Evolutionary conservation across 2,329 filamentous ascomycete genomes (phyloP).

Genomic region (Alternaria sp.): DNA sequence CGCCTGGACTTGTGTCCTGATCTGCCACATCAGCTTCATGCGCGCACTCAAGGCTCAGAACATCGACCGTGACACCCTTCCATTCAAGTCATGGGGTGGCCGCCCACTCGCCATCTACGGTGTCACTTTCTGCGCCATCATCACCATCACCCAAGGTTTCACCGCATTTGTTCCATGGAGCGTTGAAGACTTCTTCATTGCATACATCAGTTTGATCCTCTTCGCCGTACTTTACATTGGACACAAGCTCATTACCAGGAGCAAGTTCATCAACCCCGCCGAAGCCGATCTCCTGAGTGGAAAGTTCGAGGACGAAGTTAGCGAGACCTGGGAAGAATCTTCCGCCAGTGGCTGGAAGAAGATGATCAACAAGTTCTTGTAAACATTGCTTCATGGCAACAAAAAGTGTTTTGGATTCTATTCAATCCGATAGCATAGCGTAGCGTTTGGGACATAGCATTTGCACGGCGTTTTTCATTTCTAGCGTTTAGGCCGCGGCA

Average conservation of each 20-base stretch:
- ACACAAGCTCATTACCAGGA: slow-evolving; percentile 58
- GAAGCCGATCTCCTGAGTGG: slow-evolving; percentile 54
- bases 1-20: slow-evolving; percentile 48
- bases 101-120: slow-evolving; percentile 46
- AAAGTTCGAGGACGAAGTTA: slow-evolving; percentile 38
- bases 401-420: slow-evolving; percentile 18
- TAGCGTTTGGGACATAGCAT: slow-evolving; percentile 26
- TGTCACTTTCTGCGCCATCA: slow-evolving; percentile 47
- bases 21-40: slow-evolving; percentile 49
- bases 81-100: slow-evolving; percentile 46
- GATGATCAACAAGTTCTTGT: slow-evolving; percentile 33
- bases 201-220: slow-evolving; percentile 49
- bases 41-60: slow-evolving; percentile 46
- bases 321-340: slow-evolving; percentile 44
- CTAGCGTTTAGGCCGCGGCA: slow-evolving; percentile 6
- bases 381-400: not conserved
- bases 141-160: slow-evolving; percentile 51
- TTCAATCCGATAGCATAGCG: slow-evolving; percentile 21
- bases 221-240: slow-evolving; percentile 61
- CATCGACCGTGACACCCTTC: slow-evolving; percentile 47
- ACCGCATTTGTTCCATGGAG: slow-evolving; percentile 50
- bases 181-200: slow-evolving; percentile 46
- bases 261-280: slow-evolving; percentile 48
- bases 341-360: slow-evolving; percentile 42
- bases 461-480: slow-evolving; percentile 23